These are phyloP conservation scores for Tritrichomonas musculus DNA, from an alignment of 208 protist genomes.

Conservation along the genomic window DNA sequence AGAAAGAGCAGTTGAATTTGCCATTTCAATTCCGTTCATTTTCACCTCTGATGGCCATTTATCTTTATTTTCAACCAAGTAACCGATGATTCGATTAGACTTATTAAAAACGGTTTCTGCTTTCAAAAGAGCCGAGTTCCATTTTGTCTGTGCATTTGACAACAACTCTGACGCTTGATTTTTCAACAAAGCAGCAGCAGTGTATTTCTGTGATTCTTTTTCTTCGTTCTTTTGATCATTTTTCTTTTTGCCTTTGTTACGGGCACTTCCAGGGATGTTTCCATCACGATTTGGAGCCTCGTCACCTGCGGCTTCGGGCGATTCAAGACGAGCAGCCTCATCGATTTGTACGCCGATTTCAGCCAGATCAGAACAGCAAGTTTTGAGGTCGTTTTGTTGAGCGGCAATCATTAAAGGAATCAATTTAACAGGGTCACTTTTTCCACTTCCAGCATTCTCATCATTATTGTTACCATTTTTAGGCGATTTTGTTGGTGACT, in stretches of 20 bases:
- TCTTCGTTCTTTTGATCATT: background rate
- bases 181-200: background rate
- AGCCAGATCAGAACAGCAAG: background rate
- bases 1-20: background rate
- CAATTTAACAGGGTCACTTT: background rate
- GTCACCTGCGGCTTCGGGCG: too few relatives aligned
- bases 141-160: background rate
- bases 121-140: background rate
- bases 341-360: background rate
- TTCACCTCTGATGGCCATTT: background rate
- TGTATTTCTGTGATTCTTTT: background rate
- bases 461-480: too few relatives aligned
- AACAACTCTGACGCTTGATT: background rate
- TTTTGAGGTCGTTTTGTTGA: background rate
- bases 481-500: too few relatives aligned
- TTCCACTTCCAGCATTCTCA: too few relatives aligned
- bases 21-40: background rate
- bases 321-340: background rate
- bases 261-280: background rate
- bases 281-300: background rate
- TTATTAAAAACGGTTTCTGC: background rate
- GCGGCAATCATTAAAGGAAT: background rate
- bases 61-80: background rate
- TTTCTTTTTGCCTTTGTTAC: background rate
- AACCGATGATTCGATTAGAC: background rate